Base-by-base conservation (phyloP, 2,329 filamentous ascomycete species). In the Trichoderma lentiforme region DNA sequence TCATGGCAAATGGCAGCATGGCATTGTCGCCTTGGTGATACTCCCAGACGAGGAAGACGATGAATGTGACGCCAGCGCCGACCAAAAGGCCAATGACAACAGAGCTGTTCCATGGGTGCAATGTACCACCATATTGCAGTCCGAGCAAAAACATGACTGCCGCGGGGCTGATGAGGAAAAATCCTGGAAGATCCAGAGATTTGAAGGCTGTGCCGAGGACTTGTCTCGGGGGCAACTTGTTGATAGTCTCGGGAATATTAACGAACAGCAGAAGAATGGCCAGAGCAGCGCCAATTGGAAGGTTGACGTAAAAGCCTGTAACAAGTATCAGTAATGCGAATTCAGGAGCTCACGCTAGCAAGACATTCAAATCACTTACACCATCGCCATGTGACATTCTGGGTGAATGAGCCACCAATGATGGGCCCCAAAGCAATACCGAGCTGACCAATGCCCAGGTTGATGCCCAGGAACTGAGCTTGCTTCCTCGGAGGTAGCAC, bases 1-100 rank as follows among this genome's bases (percentile, higher is more conserved):
- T 65, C 69, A 85, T 78, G 4, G 80, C 79, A 4, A 79, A 79
- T 9, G 83, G 83, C 12, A 85, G 73, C 1, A 82, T 85, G 4
- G 82, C 82, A 12, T 75, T 74, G 6, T 84, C 81, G 26, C 75
- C 73, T 18, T 78, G 76, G 72, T 74, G 77, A 71, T 78, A 70
- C 74, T 84, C 81, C 73, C 83, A 85, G 60, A 85, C 75, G 12
- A 84, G 80, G 6, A 81, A 72, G 1, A 74, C 66, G 69, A 77
- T 61, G 61, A 78, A 74, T 2, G 77, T 51, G 9, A 73, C 18
- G 12, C 12, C 43, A 11, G 28, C 43, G n/a, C 64, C 64, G 12
- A 58, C 47, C 24, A 53, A 34, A 18, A 68, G 64, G 14, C 51
- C 51, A n/a, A 68, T 58, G 28, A 61, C 58, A 61, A 61, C 18